Conservation (phyloP, 352 stramenopile species). For the Globisporangium canariense region DNA sequence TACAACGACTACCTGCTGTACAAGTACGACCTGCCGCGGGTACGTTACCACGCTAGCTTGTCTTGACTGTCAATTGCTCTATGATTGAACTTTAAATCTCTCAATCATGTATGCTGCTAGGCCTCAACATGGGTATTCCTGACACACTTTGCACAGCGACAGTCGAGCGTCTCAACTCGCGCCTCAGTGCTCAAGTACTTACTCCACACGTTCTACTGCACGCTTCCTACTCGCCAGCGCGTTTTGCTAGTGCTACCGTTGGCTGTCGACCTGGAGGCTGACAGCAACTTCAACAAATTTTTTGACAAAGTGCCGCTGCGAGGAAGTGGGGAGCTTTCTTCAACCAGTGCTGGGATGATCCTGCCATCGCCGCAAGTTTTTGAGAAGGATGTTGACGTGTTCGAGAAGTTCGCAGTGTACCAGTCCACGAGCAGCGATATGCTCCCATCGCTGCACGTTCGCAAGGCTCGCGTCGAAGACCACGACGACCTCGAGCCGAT, state of each 20-base stretch:
- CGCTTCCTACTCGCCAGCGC: slow-evolving; percentile 32
- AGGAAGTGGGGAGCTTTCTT: background rate
- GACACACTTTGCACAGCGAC: slow-evolving; percentile 51
- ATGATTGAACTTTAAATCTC: background rate
- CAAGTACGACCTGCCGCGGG: slow-evolving; percentile 53
- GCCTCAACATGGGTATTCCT: slow-evolving; percentile 51
- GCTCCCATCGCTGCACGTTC: slow-evolving; percentile 47
- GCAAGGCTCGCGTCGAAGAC: slow-evolving; percentile 73
- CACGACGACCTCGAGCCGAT: slow-evolving; percentile 80
- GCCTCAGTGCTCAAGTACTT: slow-evolving; percentile 47
- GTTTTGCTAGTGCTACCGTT: slow-evolving; percentile 56
- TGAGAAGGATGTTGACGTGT: slow-evolving; percentile 30
- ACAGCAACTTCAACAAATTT: slow-evolving; percentile 54
- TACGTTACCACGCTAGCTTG: slow-evolving; percentile 15
- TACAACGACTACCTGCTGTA: slow-evolving; percentile 39
- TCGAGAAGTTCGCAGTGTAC: slow-evolving; percentile 49
- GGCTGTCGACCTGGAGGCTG: slow-evolving; percentile 39
- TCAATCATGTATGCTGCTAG: slow-evolving; percentile 11
- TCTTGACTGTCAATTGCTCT: background rate
- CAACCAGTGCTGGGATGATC: slow-evolving; percentile 13
- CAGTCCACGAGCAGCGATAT: slow-evolving; percentile 34
- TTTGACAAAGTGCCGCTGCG: slow-evolving; percentile 38
- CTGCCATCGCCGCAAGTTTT: slow-evolving; percentile 21
- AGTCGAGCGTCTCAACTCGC: slow-evolving; percentile 28
- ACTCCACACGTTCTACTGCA: slow-evolving; percentile 49